phyloP scores from a whole-genome alignment of 2,329 filamentous ascomycete genomes.

The Hypoxylon sp. region DNA sequence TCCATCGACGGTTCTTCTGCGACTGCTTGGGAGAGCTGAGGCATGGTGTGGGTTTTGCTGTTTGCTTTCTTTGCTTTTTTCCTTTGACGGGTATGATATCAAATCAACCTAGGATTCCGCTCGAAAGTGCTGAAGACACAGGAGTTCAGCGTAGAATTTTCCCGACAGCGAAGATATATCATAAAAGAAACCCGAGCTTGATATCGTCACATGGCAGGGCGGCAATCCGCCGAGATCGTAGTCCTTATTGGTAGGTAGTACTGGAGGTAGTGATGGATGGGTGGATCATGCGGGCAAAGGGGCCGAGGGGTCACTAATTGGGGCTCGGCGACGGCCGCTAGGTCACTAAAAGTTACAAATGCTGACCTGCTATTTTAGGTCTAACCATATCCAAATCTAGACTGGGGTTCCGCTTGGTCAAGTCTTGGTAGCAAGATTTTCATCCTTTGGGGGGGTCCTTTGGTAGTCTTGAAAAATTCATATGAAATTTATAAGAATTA shows the following conservation, averaged over 20 bases:
- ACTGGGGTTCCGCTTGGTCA: no score
- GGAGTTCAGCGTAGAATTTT: neutral
- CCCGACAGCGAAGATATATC: neutral
- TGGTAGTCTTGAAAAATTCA: no score
- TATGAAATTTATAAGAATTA: no score
- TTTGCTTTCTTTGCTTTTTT: conserved; percentile 2
- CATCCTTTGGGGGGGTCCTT: no score
- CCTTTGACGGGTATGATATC: no score
- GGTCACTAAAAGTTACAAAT: neutral
- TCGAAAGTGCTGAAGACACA: neutral
- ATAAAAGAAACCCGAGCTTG: neutral
- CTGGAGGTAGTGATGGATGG: conserved; percentile 14
- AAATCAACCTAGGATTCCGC: no score
- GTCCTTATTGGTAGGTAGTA: conserved; percentile 21
- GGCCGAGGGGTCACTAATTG: neutral
- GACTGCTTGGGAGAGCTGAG: conserved; percentile 4
- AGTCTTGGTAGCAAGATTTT: no score
- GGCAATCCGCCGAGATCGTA: conserved; percentile 27
- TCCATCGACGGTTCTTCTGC: conserved; percentile 59
- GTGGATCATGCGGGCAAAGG: conserved; percentile 26
- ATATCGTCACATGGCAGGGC: conserved; percentile 12
- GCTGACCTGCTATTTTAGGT: conserved; percentile 3
- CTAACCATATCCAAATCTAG: neutral
- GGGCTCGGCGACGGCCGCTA: conserved; percentile 2
- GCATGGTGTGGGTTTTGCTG: conserved; percentile 31